Evolutionary conservation across 106 monocot genomes (phyloP), one percentile per base, ranked within the genome.

Genomic region (Hemerocallis citrina): DNA sequence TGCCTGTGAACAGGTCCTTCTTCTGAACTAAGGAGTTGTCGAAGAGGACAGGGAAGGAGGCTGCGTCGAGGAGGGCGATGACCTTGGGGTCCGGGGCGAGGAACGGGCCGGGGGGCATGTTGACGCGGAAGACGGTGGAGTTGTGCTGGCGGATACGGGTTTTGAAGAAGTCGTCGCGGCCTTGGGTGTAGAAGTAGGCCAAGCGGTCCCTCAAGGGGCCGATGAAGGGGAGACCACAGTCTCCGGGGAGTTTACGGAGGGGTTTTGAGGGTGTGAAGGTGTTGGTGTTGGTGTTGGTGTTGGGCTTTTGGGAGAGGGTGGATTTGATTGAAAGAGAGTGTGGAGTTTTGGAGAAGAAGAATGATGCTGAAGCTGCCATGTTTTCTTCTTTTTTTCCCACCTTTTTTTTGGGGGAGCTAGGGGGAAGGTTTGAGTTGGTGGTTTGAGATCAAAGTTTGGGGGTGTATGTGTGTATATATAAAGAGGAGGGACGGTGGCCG

Each of bases 71-170:
- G 48, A 95, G 73, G 44, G 84, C 86, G 57, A 95, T 46, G 55
- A 95, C 95, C 31, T 73, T 74, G 46, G 95, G 76, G 61, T 86
- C 78, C 7, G 66, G 6, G 65, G 89, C 67, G 63, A 95, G 23
- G 72, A 63, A 67, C 4, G 89, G 89, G 6, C 95, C 95, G 5
- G 95, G 95, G 1, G 95, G 95, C 75, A 95, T 76, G 74, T 95
- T 86, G 73, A 83, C 44, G 4, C 89, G 82, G 71, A 90, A n/a
- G 12, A 95, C 86, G 30, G 89, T 95, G 40, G 95, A 95, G 15
- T 63, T 44, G 72, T 90, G 51, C 7, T 13, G 67, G 6, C 57
- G 67, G 64, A 86, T 55, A 25, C 83, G 74, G 44, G 80, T 65
- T 51, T 67, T 64, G 83, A 95, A 77, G 79, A 86, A 95, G 13